Base-by-base conservation (phyloP, 495 filamentous ascomycete species). In the Bacidia rubella region DNA sequence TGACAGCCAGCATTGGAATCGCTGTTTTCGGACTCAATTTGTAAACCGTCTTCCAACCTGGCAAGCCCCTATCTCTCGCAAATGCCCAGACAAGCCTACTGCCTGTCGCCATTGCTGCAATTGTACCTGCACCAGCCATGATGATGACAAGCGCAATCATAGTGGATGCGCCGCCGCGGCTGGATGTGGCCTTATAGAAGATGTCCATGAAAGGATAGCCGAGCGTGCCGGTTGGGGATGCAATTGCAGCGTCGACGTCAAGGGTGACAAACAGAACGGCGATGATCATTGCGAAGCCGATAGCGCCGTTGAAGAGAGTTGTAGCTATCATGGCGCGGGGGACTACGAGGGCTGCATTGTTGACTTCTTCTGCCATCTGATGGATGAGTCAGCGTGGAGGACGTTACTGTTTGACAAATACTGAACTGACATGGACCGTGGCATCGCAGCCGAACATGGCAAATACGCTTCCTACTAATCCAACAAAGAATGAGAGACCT, bases 41-140 rank as follows among this genome's bases (percentile, higher is more conserved):
- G 41, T 63, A 68, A 48, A 74, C 65, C 0, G 66, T 35, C 12
- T 57, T 53, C 54, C 66, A 71, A n/a, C 70, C 67, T 0, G 75
- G 75, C 15, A 78, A 55, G 4, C 72, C 76, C 12, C 68, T 65
- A 51, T 80, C 76, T 4, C 77, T 65, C 0, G 74, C 67, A 54
- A 80, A 78, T 0, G 75, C 70, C 74, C 75, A 81, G 23, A 73
- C 64, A 57, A 76, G 67, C 2, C 77, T 68, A 10, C 75, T 77
- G 1, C 71, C 60, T 0, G 75, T 68, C 19, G 76, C 74, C 27
- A 74, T 53, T 55, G 69, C 65, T 7, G 71, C 66, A 11, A 77
- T 67, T 1, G 65, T 66, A 0, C 66, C 68, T 11, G 64, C 68
- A n/a, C 68, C 56, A 4, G 62, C 64, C 49, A 75, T 63, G 1